Conservation (phyloP, 495 filamentous ascomycete species). For the Podospora didyma region DNA sequence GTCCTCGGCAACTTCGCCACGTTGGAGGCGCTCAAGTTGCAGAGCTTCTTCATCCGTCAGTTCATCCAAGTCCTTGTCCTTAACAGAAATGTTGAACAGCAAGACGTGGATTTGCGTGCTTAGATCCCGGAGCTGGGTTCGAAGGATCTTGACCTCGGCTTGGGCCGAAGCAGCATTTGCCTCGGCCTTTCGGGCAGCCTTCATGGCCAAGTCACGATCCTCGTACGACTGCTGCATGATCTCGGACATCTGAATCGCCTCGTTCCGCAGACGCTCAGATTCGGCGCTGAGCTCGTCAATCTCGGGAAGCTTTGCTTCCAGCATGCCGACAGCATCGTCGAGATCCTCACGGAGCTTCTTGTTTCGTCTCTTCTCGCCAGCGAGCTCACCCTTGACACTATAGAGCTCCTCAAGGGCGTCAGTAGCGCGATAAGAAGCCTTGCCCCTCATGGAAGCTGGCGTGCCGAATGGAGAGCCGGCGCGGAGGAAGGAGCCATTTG, state of each 20-base stretch:
- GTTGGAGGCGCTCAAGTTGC: conserved; percentile 69
- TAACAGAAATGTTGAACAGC: conserved; percentile 72
- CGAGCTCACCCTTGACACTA: conserved; percentile 49
- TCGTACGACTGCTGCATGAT: conserved; percentile 56
- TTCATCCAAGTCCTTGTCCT: conserved; percentile 71
- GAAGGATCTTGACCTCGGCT: conserved; percentile 73
- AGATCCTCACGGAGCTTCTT: conserved; percentile 68
- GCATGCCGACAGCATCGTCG: conserved; percentile 68
- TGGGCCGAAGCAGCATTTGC: conserved; percentile 63
- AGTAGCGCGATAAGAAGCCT: conserved; percentile 41
- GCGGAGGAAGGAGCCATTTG: conserved; percentile 47
- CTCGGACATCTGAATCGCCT: conserved; percentile 78
- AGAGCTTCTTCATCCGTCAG: conserved; percentile 60
- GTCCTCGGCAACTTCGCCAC: conserved; percentile 57
- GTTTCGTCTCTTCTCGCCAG: conserved; percentile 63
- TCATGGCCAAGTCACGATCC: conserved; percentile 54
- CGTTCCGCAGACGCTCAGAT: conserved; percentile 61
- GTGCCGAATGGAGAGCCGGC: conserved; percentile 50
- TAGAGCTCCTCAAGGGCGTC: conserved; percentile 51
- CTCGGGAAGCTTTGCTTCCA: conserved; percentile 67
- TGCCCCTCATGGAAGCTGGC: conserved; percentile 46
- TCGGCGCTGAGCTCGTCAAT: conserved; percentile 65
- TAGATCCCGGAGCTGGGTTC: conserved; percentile 84
- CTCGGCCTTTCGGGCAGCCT: conserved; percentile 67
- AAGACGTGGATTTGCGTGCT: conserved; percentile 86